A percentile compares a stretch with the other conserved stretches of the same genome.
These are phyloP conservation scores for Coemansia sp. DNA, from an alignment of 192 early-diverging fungal genomes.

Conservation along the genomic window DNA sequence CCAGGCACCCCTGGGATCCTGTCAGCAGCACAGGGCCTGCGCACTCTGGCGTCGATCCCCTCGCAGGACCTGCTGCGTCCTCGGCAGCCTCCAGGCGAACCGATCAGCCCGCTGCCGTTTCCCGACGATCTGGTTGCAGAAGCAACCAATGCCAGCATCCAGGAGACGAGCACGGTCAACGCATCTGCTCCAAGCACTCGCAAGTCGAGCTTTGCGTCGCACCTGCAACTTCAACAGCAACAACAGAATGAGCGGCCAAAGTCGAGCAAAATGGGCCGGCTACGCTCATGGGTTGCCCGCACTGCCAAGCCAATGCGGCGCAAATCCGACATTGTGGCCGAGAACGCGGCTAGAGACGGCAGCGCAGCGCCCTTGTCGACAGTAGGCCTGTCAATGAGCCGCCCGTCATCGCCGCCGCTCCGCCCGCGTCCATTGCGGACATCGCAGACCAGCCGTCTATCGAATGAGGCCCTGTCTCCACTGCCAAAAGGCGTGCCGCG, in stretches of 20 bases:
- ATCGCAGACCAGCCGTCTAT: constrained; percentile 1
- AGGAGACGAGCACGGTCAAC: background rate
- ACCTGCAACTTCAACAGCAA: constrained; percentile 6
- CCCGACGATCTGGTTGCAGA: constrained; percentile 40
- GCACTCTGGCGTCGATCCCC: constrained; percentile 42
- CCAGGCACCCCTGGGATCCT: constrained; percentile 9
- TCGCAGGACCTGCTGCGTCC: constrained; percentile 38
- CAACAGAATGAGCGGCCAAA: constrained; percentile 28
- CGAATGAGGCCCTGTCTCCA: background rate
- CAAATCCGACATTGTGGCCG: constrained; percentile 36
- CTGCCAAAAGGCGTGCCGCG: background rate
- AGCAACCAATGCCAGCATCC: background rate
- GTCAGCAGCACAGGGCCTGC: constrained; percentile 16
- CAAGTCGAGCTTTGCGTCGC: background rate
- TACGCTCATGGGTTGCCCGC: constrained; percentile 47
- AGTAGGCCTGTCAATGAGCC: background rate
- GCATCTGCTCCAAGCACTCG: background rate
- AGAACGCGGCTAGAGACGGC: constrained; percentile 9
- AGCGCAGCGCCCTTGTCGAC: background rate
- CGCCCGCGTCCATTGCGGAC: background rate
- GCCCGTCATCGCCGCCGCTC: background rate
- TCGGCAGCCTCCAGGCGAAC: constrained; percentile 3
- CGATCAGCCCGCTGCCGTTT: constrained; percentile 45
- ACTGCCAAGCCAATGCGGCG: constrained; percentile 47
- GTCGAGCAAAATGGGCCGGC: constrained; percentile 42